Evolutionary conservation across 2,329 filamentous ascomycete species (phyloP), one percentile per base, ranked within the genome.

Genomic region (Trichoderma afroharzianum): DNA sequence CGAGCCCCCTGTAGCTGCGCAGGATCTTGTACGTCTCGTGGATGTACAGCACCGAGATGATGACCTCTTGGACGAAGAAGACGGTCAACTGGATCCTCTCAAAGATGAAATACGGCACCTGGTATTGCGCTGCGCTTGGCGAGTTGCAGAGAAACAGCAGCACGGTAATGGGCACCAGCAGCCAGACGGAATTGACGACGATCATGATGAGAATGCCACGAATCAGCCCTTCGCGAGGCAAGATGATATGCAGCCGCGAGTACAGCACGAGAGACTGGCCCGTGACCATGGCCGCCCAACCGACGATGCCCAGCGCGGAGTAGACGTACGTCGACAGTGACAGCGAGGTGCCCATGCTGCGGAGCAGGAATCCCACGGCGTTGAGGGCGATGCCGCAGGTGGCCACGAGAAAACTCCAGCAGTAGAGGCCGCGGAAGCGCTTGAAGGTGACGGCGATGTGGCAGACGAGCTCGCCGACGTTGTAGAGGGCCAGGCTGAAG

Each of bases 261-360:
- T 88, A 91, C 2, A 91, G 80, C 1, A 91, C 88, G 6, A 90
- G 75, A 0, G 85, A 85, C 76, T 90, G 88, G 0, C 88, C 89
- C 3, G 87, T 88, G 0, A 90, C 84, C 86, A 90, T 88, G 7
- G 74, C 73, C 12, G 75, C 73, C 78, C 79, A 79, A 12, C 76
- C 77, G n/a, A 75, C 39, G 18, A 71, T 58, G 58, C 43, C 59
- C 43, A 73, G n/a, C 39, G 72, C 53, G 18, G 50, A 50, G 58
- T 71, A 73, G 5, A 68, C 30, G 18, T 63, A 72, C 9, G 71
- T 47, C 11, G 71, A 72, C 33, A 64, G 2, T 14, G 75, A 9
- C n/a, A 75, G 26, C 72, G 76, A 73, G 85, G 33, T n/a, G 30
- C n/a, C n/a, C 47, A 71, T 26, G 33, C 24, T 36, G 5, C 68